Evolutionary conservation across 306 rosid species (phyloP), one percentile per base, ranked within the genome.

Genomic region (Herpetospermum pedunculosum): DNA sequence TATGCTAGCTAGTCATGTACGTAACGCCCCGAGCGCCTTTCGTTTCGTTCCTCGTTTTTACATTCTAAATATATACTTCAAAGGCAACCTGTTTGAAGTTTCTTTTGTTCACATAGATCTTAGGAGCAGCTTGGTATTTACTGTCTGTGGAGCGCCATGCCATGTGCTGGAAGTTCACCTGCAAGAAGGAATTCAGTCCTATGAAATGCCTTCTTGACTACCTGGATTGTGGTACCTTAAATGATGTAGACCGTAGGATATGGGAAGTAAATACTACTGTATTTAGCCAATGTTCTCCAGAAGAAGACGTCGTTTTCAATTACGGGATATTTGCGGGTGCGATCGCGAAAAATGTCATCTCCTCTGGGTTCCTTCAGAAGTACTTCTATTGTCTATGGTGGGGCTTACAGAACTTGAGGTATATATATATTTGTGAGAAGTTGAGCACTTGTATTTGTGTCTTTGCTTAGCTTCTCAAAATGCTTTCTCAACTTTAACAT

Each of bases 401-500:
- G 96, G 98, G 98, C 50, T 78, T 93, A 80, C 98, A 93, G 87
- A 93, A 91, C 84, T 83, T 93, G 85, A 93, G 98, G 98, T 92
- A 75, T 77, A 77, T 50, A 2, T 40, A 2, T 5, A 12, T 1
- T 15, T 28, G 30, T 65, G 49, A 11, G 53, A 41, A 68, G 38
- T 44, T 40, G 6, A 67, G 72, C n/a, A 67, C 48, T 67, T 41
- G 72, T 13, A 1, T 67, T 65, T 68, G 37, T 40, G 21, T 21
- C 12, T 41, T 67, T 19, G 34, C 34, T 41, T 67, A 10, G 34
- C 34, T 65, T 40, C 70, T 35, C 47, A 21, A 48, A 64, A 9
- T 65, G 28, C 53, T 41, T 12, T 38, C 28, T 4, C 25, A 23
- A 63, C 46, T 63, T 59, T 32, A 70, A 37, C 74, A 37, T 65